Conservation (phyloP, 2,329 filamentous ascomycete genomes). For the Alternaria solani region DNA sequence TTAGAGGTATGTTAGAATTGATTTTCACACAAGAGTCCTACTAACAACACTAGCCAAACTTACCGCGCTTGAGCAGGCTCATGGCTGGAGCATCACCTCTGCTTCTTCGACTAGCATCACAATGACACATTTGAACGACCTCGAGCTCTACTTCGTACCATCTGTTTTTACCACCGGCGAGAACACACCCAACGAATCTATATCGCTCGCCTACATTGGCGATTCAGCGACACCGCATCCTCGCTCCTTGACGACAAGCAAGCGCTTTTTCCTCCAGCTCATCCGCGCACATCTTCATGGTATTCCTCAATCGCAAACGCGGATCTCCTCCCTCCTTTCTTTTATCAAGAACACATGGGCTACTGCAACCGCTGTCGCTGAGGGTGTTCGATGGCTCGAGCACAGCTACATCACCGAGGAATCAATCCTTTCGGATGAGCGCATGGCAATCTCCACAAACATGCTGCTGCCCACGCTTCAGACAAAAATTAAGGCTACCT, state of each 20-base stretch:
- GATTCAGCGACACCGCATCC: slow-evolving; percentile 64
- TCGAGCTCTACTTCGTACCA: slow-evolving; percentile 77
- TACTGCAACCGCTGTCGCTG: slow-evolving; percentile 65
- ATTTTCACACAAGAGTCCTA: background rate
- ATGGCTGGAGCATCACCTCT: slow-evolving; percentile 75
- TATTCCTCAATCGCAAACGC: slow-evolving; percentile 66
- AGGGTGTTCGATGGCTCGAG: slow-evolving; percentile 68
- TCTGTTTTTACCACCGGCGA: slow-evolving; percentile 62
- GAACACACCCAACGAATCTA: slow-evolving; percentile 57
- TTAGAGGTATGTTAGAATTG: slow-evolving; percentile 71
- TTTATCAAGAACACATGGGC: slow-evolving; percentile 72
- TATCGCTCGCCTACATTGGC: slow-evolving; percentile 76
- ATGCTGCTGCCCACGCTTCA: slow-evolving; percentile 70
- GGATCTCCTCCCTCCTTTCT: slow-evolving; percentile 65
- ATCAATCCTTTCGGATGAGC: slow-evolving; percentile 70
- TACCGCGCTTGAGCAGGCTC: slow-evolving; percentile 68
- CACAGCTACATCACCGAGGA: slow-evolving; percentile 71
- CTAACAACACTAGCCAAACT: slow-evolving; percentile 67
- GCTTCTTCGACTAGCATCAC: slow-evolving; percentile 69
- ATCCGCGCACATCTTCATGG: slow-evolving; percentile 73
- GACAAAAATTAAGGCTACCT: slow-evolving; percentile 72
- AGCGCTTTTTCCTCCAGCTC: slow-evolving; percentile 77
- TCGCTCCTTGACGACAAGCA: slow-evolving; percentile 67
- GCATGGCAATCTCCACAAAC: slow-evolving; percentile 67
- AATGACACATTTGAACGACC: slow-evolving; percentile 75